These are phyloP conservation scores for Apiotrichum montevideense DNA, from an alignment of 1,284 basidiomycete species.

Conservation along the genomic window DNA sequence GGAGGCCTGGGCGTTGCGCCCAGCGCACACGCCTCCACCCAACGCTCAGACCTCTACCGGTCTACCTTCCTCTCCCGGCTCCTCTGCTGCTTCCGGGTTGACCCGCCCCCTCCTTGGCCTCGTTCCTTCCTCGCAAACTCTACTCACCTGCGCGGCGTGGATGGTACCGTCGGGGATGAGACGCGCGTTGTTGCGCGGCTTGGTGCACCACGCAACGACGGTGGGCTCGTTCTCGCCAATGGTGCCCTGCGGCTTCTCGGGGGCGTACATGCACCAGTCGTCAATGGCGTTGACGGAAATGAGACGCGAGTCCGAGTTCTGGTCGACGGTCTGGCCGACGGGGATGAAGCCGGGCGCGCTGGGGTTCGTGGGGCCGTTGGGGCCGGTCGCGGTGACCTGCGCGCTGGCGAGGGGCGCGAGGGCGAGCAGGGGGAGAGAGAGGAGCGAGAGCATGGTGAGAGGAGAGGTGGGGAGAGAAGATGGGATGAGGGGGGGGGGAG, in stretches of 20 bases:
- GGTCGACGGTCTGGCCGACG: conserved; percentile 39
- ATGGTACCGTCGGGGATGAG: conserved; percentile 45
- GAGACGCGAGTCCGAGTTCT: conserved; percentile 41
- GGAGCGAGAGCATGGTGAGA: conserved; percentile 5
- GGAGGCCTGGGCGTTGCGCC: too few relatives aligned
- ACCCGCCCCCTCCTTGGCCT: too few relatives aligned
- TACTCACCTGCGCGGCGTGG: conserved; percentile 26
- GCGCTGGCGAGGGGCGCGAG: conserved; percentile 5
- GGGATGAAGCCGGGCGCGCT: conserved; percentile 25
- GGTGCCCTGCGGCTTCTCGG: conserved; percentile 24
- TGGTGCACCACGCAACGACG: conserved; percentile 41
- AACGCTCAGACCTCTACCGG: too few relatives aligned
- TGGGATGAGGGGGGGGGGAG: background rate
- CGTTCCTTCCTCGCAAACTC: too few relatives aligned
- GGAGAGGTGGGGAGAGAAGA: background rate
- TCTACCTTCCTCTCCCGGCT: too few relatives aligned
- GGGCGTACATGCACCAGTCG: conserved; percentile 46
- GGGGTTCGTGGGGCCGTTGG: conserved; percentile 47
- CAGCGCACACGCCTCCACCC: too few relatives aligned
- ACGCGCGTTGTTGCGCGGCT: conserved; percentile 33
- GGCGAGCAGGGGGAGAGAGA: background rate
- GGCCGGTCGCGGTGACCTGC: conserved; percentile 35
- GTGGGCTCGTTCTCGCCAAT: conserved; percentile 41
- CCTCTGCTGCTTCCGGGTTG: too few relatives aligned
- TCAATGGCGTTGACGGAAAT: conserved; percentile 42